A percentile compares a stretch with the other conserved stretches of the same genome.
These are phyloP conservation scores for Firmiana major DNA, from an alignment of 345 rosid genomes.

Conservation along the genomic window DNA sequence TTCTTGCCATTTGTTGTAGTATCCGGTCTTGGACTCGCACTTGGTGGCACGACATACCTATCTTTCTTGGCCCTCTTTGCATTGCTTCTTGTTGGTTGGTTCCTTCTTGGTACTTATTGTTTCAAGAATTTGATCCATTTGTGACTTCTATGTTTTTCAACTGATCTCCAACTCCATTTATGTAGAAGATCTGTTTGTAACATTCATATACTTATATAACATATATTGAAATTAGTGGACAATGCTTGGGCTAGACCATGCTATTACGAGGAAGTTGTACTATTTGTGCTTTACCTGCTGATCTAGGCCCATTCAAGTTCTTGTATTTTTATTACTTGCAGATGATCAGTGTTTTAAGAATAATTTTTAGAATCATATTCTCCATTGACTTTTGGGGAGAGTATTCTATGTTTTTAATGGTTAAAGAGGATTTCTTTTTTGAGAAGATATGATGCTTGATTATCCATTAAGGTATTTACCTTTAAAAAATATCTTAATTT, in stretches of 20 bases:
- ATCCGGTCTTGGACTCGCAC: slow-evolving; percentile 46
- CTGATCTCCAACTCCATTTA: not conserved
- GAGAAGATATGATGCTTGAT: no score
- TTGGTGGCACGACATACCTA: slow-evolving; percentile 66
- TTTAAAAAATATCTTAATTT: no score
- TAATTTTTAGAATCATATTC: no score
- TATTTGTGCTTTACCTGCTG: not conserved
- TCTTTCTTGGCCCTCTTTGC: slow-evolving; percentile 44
- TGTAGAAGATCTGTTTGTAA: slow-evolving; percentile 1
- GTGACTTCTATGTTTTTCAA: slow-evolving; percentile 30
- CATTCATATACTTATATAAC: not conserved
- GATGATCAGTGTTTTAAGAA: no score
- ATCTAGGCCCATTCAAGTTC: not conserved
- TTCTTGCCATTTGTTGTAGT: slow-evolving; percentile 52
- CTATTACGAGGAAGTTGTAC: not conserved
- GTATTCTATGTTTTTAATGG: no score
- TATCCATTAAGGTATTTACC: no score
- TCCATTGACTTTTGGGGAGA: no score
- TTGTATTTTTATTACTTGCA: not conserved
- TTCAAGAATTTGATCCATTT: slow-evolving; percentile 67
- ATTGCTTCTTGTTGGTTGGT: slow-evolving; percentile 71
- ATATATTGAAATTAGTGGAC: not conserved
- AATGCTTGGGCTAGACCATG: not conserved
- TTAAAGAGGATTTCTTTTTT: no score
- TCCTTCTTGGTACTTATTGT: slow-evolving; percentile 71